Conservation (phyloP, 306 rosid species). For the Ormosia emarginata region DNA sequence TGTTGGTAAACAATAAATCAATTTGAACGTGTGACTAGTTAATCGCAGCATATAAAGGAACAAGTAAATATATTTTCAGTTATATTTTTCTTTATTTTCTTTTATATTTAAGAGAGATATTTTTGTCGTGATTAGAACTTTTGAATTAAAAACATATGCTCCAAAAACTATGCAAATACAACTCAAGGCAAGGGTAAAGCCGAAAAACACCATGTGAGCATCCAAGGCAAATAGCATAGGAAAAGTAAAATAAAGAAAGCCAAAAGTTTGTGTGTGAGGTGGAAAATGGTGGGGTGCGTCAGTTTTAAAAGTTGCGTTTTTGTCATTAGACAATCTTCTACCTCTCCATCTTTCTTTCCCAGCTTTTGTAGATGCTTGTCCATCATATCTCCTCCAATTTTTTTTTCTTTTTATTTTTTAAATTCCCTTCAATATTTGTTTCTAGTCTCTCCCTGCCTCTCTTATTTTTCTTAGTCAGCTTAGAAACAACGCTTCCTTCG, state of each 20-base stretch:
- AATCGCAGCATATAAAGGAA: not conserved
- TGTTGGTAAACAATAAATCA: not conserved
- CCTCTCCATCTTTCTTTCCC: constrained; percentile 25
- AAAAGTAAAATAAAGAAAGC: constrained; percentile 49
- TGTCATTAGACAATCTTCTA: constrained; percentile 48
- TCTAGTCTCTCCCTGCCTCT: not conserved
- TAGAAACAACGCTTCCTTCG: constrained; percentile 63
- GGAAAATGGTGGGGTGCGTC: constrained; percentile 42
- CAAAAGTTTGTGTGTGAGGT: constrained; percentile 30
- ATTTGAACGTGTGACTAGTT: not conserved
- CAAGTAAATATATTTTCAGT: not conserved
- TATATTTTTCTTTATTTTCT: not conserved
- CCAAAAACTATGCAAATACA: not conserved
- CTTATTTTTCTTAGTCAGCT: constrained; percentile 53
- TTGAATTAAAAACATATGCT: not conserved
- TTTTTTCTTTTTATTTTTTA: not conserved
- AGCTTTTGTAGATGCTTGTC: constrained; percentile 65
- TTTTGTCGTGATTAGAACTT: not conserved
- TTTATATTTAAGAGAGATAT: not conserved
- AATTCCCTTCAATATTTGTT: constrained; percentile 24
- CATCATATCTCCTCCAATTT: constrained; percentile 42
- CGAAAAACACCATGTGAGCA: constrained; percentile 36
- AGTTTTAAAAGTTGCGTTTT: constrained; percentile 33
- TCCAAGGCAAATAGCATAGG: constrained; percentile 49
- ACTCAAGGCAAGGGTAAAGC: not conserved